phyloP scores from a whole-genome alignment of 371 early-diverging fungal genomes.

The Syncephalastrum sp. region DNA sequence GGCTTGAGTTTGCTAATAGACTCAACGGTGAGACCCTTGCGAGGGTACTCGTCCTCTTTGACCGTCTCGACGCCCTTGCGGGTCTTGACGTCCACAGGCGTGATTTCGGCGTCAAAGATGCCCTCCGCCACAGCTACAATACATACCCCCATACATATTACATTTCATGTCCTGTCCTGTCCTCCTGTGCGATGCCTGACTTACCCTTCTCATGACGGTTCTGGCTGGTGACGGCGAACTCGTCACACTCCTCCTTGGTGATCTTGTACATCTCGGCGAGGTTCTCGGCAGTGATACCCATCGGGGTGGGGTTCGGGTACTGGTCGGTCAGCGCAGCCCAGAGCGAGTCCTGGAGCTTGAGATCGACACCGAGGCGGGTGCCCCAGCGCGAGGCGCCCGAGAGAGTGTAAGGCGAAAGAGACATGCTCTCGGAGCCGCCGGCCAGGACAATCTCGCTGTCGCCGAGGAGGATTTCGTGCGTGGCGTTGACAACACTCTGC shows the following conservation, averaged over 20 bases:
- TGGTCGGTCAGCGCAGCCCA: constrained; percentile 86
- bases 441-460: constrained; percentile 87
- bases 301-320: constrained; percentile 82
- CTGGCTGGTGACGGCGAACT: constrained; percentile 82
- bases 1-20: constrained; percentile 76
- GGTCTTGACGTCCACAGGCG: constrained; percentile 82
- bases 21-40: constrained; percentile 82
- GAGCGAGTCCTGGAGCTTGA: constrained; percentile 85
- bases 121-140: constrained; percentile 54
- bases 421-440: constrained; percentile 95
- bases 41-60: constrained; percentile 87
- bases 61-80: constrained; percentile 69
- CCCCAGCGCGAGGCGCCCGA: constrained; percentile 79
- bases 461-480: constrained; percentile 84
- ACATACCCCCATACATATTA: neutral
- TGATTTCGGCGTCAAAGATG: constrained; percentile 80
- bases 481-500: constrained; percentile 90
- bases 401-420: constrained; percentile 84
- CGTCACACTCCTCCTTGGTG: constrained; percentile 84
- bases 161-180: neutral
- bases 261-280: constrained; percentile 84
- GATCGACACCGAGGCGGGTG: constrained; percentile 83
- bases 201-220: constrained; percentile 79
- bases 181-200: constrained; percentile 1
- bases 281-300: constrained; percentile 98